These are phyloP conservation scores for Crucihimalaya himalaica DNA, from an alignment of 345 rosid genomes.

Conservation along the genomic window DNA sequence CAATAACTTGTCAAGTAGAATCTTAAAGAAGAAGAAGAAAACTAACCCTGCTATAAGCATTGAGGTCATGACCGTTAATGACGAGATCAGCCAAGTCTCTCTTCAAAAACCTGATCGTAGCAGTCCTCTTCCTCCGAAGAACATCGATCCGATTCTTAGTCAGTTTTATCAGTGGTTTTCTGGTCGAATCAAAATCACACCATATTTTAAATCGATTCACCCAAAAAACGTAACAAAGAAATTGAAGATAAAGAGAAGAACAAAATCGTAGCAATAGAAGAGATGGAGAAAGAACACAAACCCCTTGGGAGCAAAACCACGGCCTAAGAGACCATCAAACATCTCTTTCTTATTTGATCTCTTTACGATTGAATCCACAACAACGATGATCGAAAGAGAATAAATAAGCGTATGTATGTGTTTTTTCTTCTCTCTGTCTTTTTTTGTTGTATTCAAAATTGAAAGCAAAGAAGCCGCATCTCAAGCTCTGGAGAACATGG, in stretches of 20 bases:
- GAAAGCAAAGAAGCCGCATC: slow-evolving; percentile 20
- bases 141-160: slow-evolving; percentile 85
- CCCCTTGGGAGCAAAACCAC: slow-evolving; percentile 83
- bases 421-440: too few species aligned
- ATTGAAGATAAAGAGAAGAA: background rate
- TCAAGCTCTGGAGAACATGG: slow-evolving; percentile 20
- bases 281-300: slow-evolving; percentile 33
- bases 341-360: slow-evolving; percentile 46
- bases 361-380: slow-evolving; percentile 1
- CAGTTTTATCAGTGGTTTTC: slow-evolving; percentile 79
- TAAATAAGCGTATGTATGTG: background rate
- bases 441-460: slow-evolving; percentile 10
- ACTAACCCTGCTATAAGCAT: slow-evolving; percentile 78
- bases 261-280: background rate
- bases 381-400: background rate
- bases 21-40: background rate
- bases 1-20: background rate
- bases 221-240: background rate
- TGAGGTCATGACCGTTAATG: slow-evolving; percentile 74
- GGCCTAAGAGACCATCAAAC: slow-evolving; percentile 86
- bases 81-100: slow-evolving; percentile 91
- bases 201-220: background rate
- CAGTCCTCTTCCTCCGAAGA: slow-evolving; percentile 78
- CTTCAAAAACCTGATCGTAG: slow-evolving; percentile 83
- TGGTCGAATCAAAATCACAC: slow-evolving; percentile 33